Conservation (phyloP, 1,139 yeast species). For the Taphrina sp. region DNA sequence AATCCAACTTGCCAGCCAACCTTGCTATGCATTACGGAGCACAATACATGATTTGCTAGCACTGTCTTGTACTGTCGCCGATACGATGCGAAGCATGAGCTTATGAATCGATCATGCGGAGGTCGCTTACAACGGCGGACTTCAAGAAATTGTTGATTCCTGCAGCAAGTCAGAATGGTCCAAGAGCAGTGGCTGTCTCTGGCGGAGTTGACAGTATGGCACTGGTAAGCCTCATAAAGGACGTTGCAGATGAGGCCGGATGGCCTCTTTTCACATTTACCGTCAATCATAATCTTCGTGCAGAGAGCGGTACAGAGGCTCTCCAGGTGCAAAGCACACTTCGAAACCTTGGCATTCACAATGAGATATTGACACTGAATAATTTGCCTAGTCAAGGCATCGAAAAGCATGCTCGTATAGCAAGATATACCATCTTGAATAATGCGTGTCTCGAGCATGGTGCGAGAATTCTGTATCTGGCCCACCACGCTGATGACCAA, state of each 20-base stretch:
- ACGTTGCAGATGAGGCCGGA: constrained; percentile 37
- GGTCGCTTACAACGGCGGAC: too few relatives aligned
- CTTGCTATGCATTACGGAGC: too few relatives aligned
- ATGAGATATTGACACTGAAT: constrained; percentile 20
- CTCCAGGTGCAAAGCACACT: constrained; percentile 40
- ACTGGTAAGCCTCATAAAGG: constrained; percentile 50
- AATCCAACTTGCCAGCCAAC: too few relatives aligned
- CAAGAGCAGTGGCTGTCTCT: constrained; percentile 52
- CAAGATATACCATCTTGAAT: constrained; percentile 52
- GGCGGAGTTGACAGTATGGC: constrained; percentile 87
- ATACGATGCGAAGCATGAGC: background rate
- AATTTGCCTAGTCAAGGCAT: constrained; percentile 43
- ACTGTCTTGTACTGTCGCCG: background rate
- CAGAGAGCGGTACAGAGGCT: constrained; percentile 54
- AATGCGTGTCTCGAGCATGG: constrained; percentile 45
- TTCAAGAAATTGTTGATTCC: too few relatives aligned
- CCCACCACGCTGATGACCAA: constrained; percentile 72
- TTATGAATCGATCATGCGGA: too few relatives aligned
- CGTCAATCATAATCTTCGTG: constrained; percentile 58
- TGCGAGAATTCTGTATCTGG: constrained; percentile 52
- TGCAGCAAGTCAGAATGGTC: too few relatives aligned
- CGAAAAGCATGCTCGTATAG: constrained; percentile 59
- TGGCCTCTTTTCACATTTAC: constrained; percentile 51
- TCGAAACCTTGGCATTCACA: constrained; percentile 9
- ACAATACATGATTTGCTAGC: background rate